Conservation (phyloP, 2,329 filamentous ascomycete genomes). For the Aspergillus chevalieri region DNA sequence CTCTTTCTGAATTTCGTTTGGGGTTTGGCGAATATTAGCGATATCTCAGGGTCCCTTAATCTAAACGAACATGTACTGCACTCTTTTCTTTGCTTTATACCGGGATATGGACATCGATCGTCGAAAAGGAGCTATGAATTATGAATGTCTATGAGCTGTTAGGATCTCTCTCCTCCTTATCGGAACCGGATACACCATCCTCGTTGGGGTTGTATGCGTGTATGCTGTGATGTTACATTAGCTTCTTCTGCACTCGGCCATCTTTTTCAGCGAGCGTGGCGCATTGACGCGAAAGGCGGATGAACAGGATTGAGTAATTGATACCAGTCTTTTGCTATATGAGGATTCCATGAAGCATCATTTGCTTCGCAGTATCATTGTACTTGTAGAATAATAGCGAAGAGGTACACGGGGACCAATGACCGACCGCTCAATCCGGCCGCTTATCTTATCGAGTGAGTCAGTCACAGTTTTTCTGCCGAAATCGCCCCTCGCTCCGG, state of each 20-base stretch:
- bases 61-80: not conserved
- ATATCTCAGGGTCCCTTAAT: not conserved
- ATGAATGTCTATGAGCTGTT: not conserved
- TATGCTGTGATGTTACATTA: constrained; percentile 14
- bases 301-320: not conserved
- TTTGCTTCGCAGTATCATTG: constrained; percentile 1
- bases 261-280: constrained; percentile 21
- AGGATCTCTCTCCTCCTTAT: not conserved
- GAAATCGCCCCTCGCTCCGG: constrained; percentile 24
- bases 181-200: constrained; percentile 12
- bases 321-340: not conserved
- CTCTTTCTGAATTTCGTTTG: not conserved
- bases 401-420: not conserved
- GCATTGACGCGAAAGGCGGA: constrained; percentile 11
- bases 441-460: constrained; percentile 26
- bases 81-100: not conserved
- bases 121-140: not conserved
- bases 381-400: constrained; percentile 1
- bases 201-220: not conserved
- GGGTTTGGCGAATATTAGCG: not conserved
- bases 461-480: constrained; percentile 18
- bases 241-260: constrained; percentile 5
- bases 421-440: not conserved
- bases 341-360: not conserved
- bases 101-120: not conserved